Evolutionary conservation across 164 flowering plant genomes (phyloP), one percentile per base, ranked within the genome.

Genomic region (Berberis vulgaris): DNA sequence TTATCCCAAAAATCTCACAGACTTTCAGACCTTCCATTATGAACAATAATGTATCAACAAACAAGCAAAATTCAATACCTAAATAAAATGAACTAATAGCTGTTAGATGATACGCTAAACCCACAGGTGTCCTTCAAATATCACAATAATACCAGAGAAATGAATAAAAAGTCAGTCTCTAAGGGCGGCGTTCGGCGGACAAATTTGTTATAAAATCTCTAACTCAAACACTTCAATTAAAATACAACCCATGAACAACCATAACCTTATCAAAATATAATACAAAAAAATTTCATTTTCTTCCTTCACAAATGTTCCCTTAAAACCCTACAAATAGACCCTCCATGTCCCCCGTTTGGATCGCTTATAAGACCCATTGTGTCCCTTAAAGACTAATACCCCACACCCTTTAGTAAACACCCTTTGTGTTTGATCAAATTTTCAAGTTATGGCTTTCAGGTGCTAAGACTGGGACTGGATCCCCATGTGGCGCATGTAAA

Each of bases 401-500:
- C 26, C 26, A 26, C 26, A 26, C 26, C 26, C 26, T 26, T 26
- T 5, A 57, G n/a, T 56, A 61, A 43, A 64, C 67, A 45, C 54
- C 39, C 5, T 76, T 66, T 75, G 65, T 87, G 86, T 86, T 86
- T 65, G 83, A 69, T n/a, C 26, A 26, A 26, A 26, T 26, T 26
- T 26, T 26, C 26, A 26, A 26, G 26, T 26, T 26, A 26, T 26
- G 26, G 26, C 26, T 26, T 26, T 26, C 43, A 45, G 46, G 46
- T 42, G 69, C 67, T 76, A 78, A 81, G 39, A 41, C 76, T 41
- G 85, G 80, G 7, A 65, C 77, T 10, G 88, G 90, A 2, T 89
- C 97, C 1, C 98, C 99, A 2, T 95, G 99, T 65, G 99, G 98
- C 11, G 99, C 99, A 60, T 95, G 99, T 83, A 95, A 95, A 74